A percentile compares a stretch with the other conserved stretches of the same genome.
Conservation (phyloP, 2,329 filamentous ascomycete species). For the Ophiognomonia clavigignenti-juglandacearum region DNA sequence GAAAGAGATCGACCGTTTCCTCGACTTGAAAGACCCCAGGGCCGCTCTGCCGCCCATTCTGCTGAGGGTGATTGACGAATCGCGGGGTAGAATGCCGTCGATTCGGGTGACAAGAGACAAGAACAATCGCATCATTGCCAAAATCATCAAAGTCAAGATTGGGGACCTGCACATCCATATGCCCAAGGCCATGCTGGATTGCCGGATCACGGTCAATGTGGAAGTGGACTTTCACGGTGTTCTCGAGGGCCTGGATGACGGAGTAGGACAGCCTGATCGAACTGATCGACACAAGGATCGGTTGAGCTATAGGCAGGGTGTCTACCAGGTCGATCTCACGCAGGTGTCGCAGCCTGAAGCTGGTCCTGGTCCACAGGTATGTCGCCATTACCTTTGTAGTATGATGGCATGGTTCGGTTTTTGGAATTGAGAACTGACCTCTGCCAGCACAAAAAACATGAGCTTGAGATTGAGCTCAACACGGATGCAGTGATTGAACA, state of each 20-base stretch:
- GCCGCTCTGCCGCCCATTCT: conserved; percentile 61
- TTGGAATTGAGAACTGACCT: conserved; percentile 18
- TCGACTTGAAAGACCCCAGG: conserved; percentile 56
- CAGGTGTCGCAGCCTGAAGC: conserved; percentile 62
- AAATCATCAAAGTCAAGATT: conserved; percentile 89
- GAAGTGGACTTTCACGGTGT: conserved; percentile 83
- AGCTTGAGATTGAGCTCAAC: conserved; percentile 76
- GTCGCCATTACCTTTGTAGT: conserved; percentile 20
- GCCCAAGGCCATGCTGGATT: conserved; percentile 75
- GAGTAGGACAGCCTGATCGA: conserved; percentile 32
- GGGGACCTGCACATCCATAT: conserved; percentile 84
- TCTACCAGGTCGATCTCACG: conserved; percentile 87
- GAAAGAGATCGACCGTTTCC: conserved; percentile 79
- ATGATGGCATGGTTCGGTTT: too few relatives aligned
- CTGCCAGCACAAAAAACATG: conserved; percentile 61
- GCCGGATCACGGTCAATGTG: conserved; percentile 88
- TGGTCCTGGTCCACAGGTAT: conserved; percentile 29
- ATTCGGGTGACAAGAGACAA: conserved; percentile 75
- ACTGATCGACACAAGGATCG: conserved; percentile 80
- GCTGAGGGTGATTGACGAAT: conserved; percentile 50
- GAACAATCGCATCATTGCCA: conserved; percentile 64
- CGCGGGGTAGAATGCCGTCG: conserved; percentile 39
- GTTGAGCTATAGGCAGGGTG: conserved; percentile 82
- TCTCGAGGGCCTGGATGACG: conserved; percentile 48
- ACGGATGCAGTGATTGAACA: conserved; percentile 61